Percentiles rank a stretch among this genome's conserved stretches.
phyloP scores from a whole-genome alignment of 1,284 basidiomycete genomes.

The Microbotryum saponariae region DNA sequence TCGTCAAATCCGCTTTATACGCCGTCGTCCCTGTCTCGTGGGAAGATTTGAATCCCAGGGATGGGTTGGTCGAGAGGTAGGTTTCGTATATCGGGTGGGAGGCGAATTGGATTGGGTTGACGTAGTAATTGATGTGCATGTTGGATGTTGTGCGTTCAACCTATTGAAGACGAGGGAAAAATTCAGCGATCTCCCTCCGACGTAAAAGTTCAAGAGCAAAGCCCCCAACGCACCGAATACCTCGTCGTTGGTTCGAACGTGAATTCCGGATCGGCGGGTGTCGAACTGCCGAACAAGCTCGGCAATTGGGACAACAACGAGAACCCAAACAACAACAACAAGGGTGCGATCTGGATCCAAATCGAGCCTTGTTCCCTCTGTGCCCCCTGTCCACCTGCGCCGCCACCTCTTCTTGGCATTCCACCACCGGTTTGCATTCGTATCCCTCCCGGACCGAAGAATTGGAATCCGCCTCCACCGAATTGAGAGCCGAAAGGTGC shows the following conservation, averaged over 20 bases:
- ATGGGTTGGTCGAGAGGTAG: conserved; percentile 28
- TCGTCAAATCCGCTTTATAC: conserved; percentile 11
- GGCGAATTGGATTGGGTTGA: conserved; percentile 70
- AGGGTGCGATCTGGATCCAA: conserved; percentile 74
- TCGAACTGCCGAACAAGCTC: conserved; percentile 55
- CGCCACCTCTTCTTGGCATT: conserved; percentile 21
- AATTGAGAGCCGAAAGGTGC: conserved; percentile 48
- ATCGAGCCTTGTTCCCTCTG: conserved; percentile 51
- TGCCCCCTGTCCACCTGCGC: conserved; percentile 34
- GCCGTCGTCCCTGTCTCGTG: conserved; percentile 15
- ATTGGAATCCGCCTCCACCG: conserved; percentile 43
- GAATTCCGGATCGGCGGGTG: conserved; percentile 71
- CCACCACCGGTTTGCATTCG: conserved; percentile 12
- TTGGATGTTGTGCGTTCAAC: conserved; percentile 63
- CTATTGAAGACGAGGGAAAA: conserved; percentile 35
- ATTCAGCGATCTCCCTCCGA: neutral
- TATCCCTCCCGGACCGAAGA: conserved; percentile 34
- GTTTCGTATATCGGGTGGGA: conserved; percentile 54
- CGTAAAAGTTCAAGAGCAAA: neutral
- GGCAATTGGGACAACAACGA: conserved; percentile 80
- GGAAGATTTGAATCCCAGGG: conserved; percentile 18
- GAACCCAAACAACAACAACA: conserved; percentile 73
- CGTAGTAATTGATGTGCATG: conserved; percentile 70
- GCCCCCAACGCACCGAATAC: conserved; percentile 34
- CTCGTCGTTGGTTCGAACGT: conserved; percentile 52